These are phyloP conservation scores for Sugiyamaella sp. DNA, from an alignment of 1,139 yeast genomes.

Conservation along the genomic window DNA sequence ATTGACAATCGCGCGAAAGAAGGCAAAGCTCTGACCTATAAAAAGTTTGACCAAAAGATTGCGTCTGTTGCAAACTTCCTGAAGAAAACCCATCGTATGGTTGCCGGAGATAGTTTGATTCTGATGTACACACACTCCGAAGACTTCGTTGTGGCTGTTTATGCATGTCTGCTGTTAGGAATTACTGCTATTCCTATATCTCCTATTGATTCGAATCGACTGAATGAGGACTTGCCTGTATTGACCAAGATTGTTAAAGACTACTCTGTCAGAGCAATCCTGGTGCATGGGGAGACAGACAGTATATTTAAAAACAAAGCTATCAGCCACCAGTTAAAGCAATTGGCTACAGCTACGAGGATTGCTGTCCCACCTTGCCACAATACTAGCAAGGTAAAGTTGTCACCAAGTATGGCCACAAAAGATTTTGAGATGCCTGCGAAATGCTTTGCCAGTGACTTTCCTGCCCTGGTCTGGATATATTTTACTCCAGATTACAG, in stretches of 20 bases:
- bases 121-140: conserved; percentile 87
- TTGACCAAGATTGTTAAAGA: conserved; percentile 68
- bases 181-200: conserved; percentile 78
- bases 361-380: conserved; percentile 58
- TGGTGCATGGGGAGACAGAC: conserved; percentile 81
- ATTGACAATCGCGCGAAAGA: conserved; percentile 50
- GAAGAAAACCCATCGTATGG: conserved; percentile 51
- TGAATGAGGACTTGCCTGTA: conserved; percentile 76
- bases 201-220: conserved; percentile 68
- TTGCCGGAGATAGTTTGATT: conserved; percentile 71
- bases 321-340: conserved; percentile 64
- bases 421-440: conserved; percentile 43
- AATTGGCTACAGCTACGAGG: conserved; percentile 48
- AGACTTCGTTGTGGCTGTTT: conserved; percentile 79
- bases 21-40: conserved; percentile 75
- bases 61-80: conserved; percentile 70
- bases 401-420: conserved; percentile 54
- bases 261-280: conserved; percentile 68
- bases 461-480: conserved; percentile 61
- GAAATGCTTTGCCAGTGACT: conserved; percentile 35
- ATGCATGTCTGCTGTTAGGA: conserved; percentile 86
- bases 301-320: conserved; percentile 66
- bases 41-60: conserved; percentile 73
- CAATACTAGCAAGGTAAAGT: conserved; percentile 69
- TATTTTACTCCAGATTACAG: conserved; percentile 75